phyloP scores from a whole-genome alignment of 176 grass and related monocot genomes.

The Musa itinerans region DNA sequence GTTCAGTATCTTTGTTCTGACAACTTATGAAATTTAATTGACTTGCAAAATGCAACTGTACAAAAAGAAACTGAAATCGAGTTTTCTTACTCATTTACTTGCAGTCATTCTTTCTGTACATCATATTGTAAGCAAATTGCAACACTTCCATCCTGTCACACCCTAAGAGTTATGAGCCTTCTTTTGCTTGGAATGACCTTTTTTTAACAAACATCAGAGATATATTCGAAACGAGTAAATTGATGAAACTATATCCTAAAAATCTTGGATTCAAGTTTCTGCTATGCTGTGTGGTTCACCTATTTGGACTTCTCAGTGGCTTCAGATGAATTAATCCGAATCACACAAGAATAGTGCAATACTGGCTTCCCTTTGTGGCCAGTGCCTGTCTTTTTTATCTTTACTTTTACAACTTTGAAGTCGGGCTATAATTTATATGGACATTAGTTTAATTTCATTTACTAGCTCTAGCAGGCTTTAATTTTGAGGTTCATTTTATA shows the following conservation, averaged over 20 bases:
- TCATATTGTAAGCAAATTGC: background rate
- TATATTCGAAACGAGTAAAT: background rate
- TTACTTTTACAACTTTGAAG: too few relatives aligned
- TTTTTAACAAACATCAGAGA: background rate
- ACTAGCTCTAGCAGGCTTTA: too few relatives aligned
- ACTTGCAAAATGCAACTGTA: background rate
- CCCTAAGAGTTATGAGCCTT: constrained; percentile 11
- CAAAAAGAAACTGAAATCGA: background rate
- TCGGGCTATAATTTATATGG: too few relatives aligned
- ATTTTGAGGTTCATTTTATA: background rate
- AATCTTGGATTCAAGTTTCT: background rate
- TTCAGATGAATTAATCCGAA: background rate
- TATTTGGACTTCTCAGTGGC: background rate
- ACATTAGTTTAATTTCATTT: too few relatives aligned
- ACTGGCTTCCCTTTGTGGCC: background rate
- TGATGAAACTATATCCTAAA: background rate
- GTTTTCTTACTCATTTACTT: too few relatives aligned
- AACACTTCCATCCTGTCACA: background rate
- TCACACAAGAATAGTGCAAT: background rate
- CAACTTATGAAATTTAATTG: background rate
- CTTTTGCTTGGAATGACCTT: background rate
- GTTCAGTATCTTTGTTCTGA: background rate
- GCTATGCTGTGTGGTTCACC: background rate
- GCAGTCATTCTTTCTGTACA: too few relatives aligned
- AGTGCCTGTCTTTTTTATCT: background rate